A percentile compares a stretch with the other conserved stretches of the same genome.
Evolutionary conservation across 2,329 filamentous ascomycete species (phyloP).

Genomic region (Pseudopithomyces maydicus): DNA sequence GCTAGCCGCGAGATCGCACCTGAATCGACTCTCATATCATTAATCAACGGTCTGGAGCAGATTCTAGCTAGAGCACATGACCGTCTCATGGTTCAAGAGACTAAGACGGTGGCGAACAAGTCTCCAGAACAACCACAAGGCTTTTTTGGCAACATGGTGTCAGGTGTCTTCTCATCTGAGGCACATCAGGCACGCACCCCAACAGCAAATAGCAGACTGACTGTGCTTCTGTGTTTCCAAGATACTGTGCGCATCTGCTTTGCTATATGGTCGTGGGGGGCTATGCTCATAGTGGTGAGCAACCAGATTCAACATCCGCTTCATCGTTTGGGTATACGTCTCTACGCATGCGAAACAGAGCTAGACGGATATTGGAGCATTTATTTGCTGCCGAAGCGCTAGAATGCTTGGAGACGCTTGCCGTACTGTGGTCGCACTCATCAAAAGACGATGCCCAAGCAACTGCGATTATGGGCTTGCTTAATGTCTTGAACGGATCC

Average conservation of each 20-base stretch:
- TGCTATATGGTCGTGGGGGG: slow-evolving; percentile 92
- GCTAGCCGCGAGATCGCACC: slow-evolving; percentile 49
- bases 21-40: slow-evolving; percentile 77
- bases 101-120: slow-evolving; percentile 70
- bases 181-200: slow-evolving; percentile 75
- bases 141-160: slow-evolving; percentile 94
- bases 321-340: slow-evolving; percentile 93
- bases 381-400: slow-evolving; percentile 90
- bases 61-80: slow-evolving; percentile 87
- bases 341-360: slow-evolving; percentile 85
- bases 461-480: slow-evolving; percentile 76
- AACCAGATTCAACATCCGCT: slow-evolving; percentile 68
- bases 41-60: slow-evolving; percentile 92
- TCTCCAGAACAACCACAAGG: slow-evolving; percentile 82
- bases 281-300: slow-evolving; percentile 60
- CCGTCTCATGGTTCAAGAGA: slow-evolving; percentile 76
- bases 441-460: slow-evolving; percentile 57
- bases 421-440: slow-evolving; percentile 76
- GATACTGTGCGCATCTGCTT: slow-evolving; percentile 93
- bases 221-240: slow-evolving; percentile 94
- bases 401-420: slow-evolving; percentile 89
- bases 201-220: slow-evolving; percentile 91
- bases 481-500: slow-evolving; percentile 90
- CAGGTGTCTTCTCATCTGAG: slow-evolving; percentile 84
- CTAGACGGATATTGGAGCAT: slow-evolving; percentile 86